phyloP scores from a whole-genome alignment of 2,329 filamentous ascomycete species.

The Parastagonospora nodorum region DNA sequence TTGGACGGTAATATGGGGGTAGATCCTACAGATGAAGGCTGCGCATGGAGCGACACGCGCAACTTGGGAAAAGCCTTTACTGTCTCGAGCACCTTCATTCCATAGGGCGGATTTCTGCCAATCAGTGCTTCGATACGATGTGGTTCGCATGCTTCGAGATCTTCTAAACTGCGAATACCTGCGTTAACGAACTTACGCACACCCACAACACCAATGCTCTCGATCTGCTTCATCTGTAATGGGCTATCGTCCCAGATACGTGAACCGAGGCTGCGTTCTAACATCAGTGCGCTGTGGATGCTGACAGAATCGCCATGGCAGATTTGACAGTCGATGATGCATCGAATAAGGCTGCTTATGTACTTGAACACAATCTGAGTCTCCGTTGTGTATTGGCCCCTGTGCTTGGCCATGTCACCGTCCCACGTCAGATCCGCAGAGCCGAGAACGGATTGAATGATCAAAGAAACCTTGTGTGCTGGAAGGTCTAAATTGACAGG shows the following conservation, averaged over 20 bases:
- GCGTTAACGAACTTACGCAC: conserved; percentile 74
- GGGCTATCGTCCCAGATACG: conserved; percentile 81
- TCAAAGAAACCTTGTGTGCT: conserved; percentile 76
- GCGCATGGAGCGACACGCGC: conserved; percentile 58
- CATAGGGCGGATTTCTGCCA: conserved; percentile 82
- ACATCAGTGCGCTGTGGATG: conserved; percentile 71
- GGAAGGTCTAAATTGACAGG: conserved; percentile 68
- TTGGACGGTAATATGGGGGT: background rate
- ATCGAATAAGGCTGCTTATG: conserved; percentile 71
- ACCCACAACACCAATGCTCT: conserved; percentile 75
- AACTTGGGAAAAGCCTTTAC: conserved; percentile 74
- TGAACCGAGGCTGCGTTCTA: conserved; percentile 77
- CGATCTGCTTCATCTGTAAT: conserved; percentile 81
- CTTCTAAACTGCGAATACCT: conserved; percentile 72
- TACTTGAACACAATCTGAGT: conserved; percentile 69
- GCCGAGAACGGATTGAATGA: conserved; percentile 77
- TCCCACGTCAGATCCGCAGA: conserved; percentile 60
- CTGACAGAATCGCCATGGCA: conserved; percentile 67
- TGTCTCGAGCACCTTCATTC: conserved; percentile 68
- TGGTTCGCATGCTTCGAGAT: conserved; percentile 69
- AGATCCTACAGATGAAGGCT: conserved; percentile 51
- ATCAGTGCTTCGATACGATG: conserved; percentile 77
- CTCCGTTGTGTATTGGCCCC: conserved; percentile 64
- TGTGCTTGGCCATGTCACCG: conserved; percentile 62
- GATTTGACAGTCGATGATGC: conserved; percentile 76